phyloP scores from a whole-genome alignment of 257 asterid species.

The Rhazya stricta region DNA sequence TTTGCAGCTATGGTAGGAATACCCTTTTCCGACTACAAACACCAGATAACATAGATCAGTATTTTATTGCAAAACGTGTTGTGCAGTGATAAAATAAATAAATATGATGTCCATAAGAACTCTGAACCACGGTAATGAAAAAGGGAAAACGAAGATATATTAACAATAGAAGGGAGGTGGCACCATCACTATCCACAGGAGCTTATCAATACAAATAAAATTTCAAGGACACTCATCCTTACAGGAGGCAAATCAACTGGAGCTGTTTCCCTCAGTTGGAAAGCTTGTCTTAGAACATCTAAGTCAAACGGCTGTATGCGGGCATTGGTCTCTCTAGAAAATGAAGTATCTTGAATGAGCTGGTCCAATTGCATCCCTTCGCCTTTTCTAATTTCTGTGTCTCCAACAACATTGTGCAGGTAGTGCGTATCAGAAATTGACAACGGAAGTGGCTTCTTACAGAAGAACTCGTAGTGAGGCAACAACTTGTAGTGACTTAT shows the following conservation, averaged over 20 bases:
- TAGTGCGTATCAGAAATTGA: constrained; percentile 86
- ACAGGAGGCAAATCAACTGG: constrained; percentile 72
- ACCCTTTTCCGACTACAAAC: constrained; percentile 81
- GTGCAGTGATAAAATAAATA: background rate
- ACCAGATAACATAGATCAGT: constrained; percentile 26
- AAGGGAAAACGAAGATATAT: background rate
- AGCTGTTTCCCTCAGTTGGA: constrained; percentile 80
- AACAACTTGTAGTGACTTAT: constrained; percentile 74
- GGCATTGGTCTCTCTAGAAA: constrained; percentile 55
- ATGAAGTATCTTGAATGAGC: constrained; percentile 60
- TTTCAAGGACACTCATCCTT: constrained; percentile 33
- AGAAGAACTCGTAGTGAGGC: constrained; percentile 87
- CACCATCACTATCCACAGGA: background rate
- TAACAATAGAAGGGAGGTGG: background rate
- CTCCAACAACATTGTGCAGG: constrained; percentile 95
- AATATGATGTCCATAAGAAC: background rate
- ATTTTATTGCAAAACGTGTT: background rate
- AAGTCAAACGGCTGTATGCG: constrained; percentile 77
- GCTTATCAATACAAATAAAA: constrained; percentile 6
- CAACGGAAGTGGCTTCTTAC: constrained; percentile 83
- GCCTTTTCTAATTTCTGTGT: constrained; percentile 88
- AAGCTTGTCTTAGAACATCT: constrained; percentile 72
- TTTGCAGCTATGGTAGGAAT: constrained; percentile 82
- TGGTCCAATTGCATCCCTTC: constrained; percentile 91
- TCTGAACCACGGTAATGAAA: background rate